phyloP scores from a whole-genome alignment of 1,284 basidiomycete genomes.

The Agroathelia rolfsii region DNA sequence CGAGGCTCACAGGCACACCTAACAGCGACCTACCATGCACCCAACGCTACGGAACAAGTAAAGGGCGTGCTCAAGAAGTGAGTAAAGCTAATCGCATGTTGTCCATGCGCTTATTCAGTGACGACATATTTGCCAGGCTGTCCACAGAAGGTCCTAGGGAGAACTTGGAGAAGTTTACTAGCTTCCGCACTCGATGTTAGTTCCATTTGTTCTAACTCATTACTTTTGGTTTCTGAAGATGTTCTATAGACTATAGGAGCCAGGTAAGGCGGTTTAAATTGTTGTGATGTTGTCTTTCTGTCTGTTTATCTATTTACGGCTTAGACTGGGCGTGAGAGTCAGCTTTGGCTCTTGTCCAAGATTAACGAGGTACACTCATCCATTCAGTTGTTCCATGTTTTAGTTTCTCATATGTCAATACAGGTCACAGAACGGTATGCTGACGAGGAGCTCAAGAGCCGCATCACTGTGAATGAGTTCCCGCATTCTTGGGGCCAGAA shows the following conservation, averaged over 20 bases:
- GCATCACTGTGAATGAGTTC: conserved; percentile 73
- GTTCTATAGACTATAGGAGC: conserved; percentile 64
- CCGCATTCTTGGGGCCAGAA: conserved; percentile 89
- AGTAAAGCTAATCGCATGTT: no score
- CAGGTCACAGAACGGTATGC: conserved; percentile 62
- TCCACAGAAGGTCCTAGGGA: conserved; percentile 57
- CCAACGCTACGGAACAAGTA: conserved; percentile 49
- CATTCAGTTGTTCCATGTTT: conserved; percentile 7
- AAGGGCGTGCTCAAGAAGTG: conserved; percentile 52
- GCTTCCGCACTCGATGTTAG: conserved; percentile 63
- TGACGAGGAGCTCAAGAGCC: conserved; percentile 39
- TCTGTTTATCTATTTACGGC: conserved; percentile 12
- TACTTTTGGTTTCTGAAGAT: conserved; percentile 28
- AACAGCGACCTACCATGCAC: conserved; percentile 44
- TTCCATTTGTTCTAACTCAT: conserved; percentile 21
- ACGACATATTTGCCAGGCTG: no score
- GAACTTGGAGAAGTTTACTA: conserved; percentile 66
- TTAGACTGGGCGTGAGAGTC: conserved; percentile 71
- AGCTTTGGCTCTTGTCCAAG: conserved; percentile 74
- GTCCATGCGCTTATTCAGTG: no score
- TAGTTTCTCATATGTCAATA: conserved; percentile 9
- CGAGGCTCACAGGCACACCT: conserved; percentile 7
- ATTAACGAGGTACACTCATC: conserved; percentile 49
- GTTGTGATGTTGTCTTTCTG: conserved; percentile 8
- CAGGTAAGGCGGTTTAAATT: conserved; percentile 42